These are phyloP conservation scores for Geotrichum phurueaensis DNA, from an alignment of 1,139 yeast genomes.

Conservation along the genomic window DNA sequence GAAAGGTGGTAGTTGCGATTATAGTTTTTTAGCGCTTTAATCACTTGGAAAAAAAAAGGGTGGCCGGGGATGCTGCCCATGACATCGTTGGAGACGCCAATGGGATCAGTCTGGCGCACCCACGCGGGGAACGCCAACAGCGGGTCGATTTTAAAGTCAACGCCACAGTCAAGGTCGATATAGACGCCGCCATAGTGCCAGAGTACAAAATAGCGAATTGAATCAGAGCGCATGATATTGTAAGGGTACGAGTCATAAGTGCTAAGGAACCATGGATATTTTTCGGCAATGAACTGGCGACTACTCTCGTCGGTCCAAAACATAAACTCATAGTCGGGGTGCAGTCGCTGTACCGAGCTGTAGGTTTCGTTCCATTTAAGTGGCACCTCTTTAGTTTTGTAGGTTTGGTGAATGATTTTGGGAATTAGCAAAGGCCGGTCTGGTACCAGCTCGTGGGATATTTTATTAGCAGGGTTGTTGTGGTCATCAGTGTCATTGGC, in stretches of 20 bases:
- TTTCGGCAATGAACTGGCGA: conserved; percentile 65
- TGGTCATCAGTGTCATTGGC: background rate
- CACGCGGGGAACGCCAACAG: conserved; percentile 75
- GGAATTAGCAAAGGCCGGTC: conserved; percentile 49
- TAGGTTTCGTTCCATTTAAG: conserved; percentile 76
- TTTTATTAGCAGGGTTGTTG: too few species aligned
- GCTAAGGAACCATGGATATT: conserved; percentile 78
- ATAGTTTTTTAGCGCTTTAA: conserved; percentile 58
- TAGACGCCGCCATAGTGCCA: conserved; percentile 83
- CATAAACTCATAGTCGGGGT: conserved; percentile 81
- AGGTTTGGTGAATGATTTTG: conserved; percentile 87
- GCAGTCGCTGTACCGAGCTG: conserved; percentile 63
- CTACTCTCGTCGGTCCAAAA: conserved; percentile 84
- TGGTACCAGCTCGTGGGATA: conserved; percentile 15
- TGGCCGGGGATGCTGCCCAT: conserved; percentile 86
- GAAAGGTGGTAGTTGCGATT: conserved; percentile 46
- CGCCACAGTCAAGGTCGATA: conserved; percentile 85
- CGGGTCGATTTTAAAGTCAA: conserved; percentile 72
- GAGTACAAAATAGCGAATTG: conserved; percentile 77
- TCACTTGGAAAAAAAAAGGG: conserved; percentile 71
- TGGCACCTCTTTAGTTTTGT: conserved; percentile 71
- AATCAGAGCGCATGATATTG: conserved; percentile 87
- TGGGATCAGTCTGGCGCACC: conserved; percentile 78
- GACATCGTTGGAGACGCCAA: conserved; percentile 88
- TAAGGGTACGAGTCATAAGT: conserved; percentile 73